Evolutionary conservation across 768 basidiomycete species (phyloP), one percentile per base, ranked within the genome.

Genomic region (Hydnomerulius pinastri): DNA sequence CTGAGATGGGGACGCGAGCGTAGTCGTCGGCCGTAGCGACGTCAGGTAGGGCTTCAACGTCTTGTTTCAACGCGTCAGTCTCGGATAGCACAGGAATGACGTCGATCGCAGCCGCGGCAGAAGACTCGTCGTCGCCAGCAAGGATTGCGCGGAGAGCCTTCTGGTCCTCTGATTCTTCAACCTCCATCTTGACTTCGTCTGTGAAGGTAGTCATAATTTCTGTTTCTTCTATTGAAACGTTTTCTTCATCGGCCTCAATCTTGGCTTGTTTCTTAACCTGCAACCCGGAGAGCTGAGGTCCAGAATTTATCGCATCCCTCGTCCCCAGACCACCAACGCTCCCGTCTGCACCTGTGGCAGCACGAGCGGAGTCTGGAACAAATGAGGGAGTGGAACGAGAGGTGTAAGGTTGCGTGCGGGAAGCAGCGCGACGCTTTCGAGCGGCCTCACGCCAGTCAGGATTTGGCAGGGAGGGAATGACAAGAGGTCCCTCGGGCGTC

Each of bases 361-460:
- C 80, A 33, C 72, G 72, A 2, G 78, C 81, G 27, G 82, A 79
- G 2, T 79, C 77, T 2, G 92, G 92, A 8, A 92, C 73, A 60
- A 81, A 93, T 36, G 80, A 77, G 17, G 55, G 57, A 0, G 33
- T 29, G 15, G 48, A 30, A 21, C 53, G 65, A 4, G 55, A 38
- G 33, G 46, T 10, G 5, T 43, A 21, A 8, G 57, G 33, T 4
- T 55, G 57, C 20, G 46, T 12, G 0, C 65, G 56, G 10, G 60
- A 25, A 17, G 48, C 57, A 13, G 66, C 53, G 3, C 67, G 68
- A 7, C 88, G 76, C 64, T 82, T 85, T 35, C 87, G 77, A 13
- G 90, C 90, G 7, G 83, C 70, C 44, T 84, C 87, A 35, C 92
- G 76, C 96, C 96, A 99, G 64, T 99, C 95, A 23, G 83, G 80